phyloP scores from a whole-genome alignment of 2,329 filamentous ascomycete species.

The Fusarium sp. region DNA sequence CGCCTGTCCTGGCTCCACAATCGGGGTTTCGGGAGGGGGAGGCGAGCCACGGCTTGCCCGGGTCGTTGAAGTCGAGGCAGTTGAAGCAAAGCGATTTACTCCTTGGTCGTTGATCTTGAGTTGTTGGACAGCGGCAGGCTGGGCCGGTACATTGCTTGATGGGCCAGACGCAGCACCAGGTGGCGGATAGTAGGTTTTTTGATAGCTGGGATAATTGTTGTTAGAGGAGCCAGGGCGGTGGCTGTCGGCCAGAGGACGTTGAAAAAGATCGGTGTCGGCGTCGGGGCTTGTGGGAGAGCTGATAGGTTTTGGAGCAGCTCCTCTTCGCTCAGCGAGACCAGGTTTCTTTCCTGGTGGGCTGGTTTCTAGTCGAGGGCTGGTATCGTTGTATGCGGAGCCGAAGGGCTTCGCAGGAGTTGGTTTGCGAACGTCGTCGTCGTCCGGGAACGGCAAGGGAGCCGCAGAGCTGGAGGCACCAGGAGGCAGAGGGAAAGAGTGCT shows the following conservation, averaged over 20 bases:
- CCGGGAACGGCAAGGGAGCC: constrained; percentile 74
- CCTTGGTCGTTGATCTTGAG: constrained; percentile 53
- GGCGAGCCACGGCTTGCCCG: constrained; percentile 91
- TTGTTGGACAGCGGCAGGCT: constrained; percentile 35
- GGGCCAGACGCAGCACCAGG: constrained; percentile 54
- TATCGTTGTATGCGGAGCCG: constrained; percentile 59
- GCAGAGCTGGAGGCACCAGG: constrained; percentile 77
- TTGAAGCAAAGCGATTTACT: constrained; percentile 76
- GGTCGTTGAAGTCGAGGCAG: constrained; percentile 92
- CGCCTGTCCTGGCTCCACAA: constrained; percentile 75
- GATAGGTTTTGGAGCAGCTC: constrained; percentile 82
- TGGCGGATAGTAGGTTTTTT: constrained; percentile 69
- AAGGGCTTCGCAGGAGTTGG: constrained; percentile 56
- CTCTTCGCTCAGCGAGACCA: constrained; percentile 81
- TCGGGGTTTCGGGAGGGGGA: constrained; percentile 91
- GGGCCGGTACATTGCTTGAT: constrained; percentile 45
- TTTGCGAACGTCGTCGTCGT: constrained; percentile 68
- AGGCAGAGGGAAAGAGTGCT: constrained; percentile 70
- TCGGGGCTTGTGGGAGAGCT: constrained; percentile 84
- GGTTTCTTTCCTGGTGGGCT: constrained; percentile 67
- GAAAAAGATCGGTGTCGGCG: constrained; percentile 81
- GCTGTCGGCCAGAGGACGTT: constrained; percentile 64
- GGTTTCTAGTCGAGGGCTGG: constrained; percentile 63
- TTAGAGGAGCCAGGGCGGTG: constrained; percentile 52
- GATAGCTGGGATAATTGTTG: constrained; percentile 59